Evolutionary conservation across 805 yeast species (phyloP).

Genomic region (Zygoascus biomembranicola): DNA sequence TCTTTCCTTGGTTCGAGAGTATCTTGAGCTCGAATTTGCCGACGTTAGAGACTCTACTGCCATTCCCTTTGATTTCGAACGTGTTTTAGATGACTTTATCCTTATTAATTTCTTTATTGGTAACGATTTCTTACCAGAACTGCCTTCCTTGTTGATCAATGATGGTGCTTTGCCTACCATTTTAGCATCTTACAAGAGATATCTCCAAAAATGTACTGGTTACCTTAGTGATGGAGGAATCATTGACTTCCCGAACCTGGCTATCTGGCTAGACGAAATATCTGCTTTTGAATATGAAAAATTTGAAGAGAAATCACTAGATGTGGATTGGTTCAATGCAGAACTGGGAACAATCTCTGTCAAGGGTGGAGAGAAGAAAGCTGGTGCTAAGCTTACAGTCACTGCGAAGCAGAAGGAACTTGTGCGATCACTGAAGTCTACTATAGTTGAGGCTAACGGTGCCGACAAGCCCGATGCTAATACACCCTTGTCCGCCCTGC

Average conservation of each 20-base stretch:
- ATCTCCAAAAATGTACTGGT: constrained; percentile 66
- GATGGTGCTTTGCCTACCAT: constrained; percentile 96
- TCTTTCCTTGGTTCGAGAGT: constrained; percentile 81
- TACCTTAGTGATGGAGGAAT: constrained; percentile 78
- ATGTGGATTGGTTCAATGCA: constrained; percentile 85
- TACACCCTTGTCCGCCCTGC: background rate
- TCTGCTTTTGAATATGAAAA: constrained; percentile 76
- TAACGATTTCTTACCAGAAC: constrained; percentile 93
- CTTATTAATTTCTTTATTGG: constrained; percentile 91
- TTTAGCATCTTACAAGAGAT: constrained; percentile 77
- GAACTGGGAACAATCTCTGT: constrained; percentile 46
- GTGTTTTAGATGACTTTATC: constrained; percentile 85
- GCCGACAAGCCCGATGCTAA: constrained; percentile 16
- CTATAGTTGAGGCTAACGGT: constrained; percentile 25
- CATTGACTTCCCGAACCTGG: constrained; percentile 66
- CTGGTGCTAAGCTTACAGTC: constrained; percentile 51
- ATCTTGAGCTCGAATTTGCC: constrained; percentile 74
- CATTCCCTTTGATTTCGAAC: constrained; percentile 74
- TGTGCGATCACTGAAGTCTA: constrained; percentile 40
- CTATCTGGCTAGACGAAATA: constrained; percentile 65
- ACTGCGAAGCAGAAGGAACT: constrained; percentile 55
- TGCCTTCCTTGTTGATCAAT: constrained; percentile 87
- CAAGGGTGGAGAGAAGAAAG: constrained; percentile 42
- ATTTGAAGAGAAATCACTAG: constrained; percentile 73
- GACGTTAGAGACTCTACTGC: constrained; percentile 55